Evolutionary conservation across 1,284 basidiomycete genomes (phyloP).

Genomic region (Puccinia coronata): DNA sequence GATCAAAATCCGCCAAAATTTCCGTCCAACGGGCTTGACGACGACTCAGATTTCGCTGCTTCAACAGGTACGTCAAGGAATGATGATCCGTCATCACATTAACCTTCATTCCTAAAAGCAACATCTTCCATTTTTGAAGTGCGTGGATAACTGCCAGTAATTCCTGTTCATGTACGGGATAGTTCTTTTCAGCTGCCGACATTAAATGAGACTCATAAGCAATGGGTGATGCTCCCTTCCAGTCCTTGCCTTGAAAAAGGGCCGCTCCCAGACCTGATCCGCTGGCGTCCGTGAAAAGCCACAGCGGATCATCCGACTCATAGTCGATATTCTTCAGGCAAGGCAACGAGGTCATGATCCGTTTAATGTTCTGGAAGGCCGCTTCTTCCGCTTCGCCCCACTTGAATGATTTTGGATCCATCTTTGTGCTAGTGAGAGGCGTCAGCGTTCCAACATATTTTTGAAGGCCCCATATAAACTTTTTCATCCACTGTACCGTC

Average conservation of each 20-base stretch:
- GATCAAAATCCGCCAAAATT: conserved; percentile 58
- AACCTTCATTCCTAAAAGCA: conserved; percentile 50
- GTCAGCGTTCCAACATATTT: conserved; percentile 58
- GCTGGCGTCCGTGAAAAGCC: conserved; percentile 27
- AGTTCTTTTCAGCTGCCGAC: background rate
- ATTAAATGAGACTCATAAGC: conserved; percentile 50
- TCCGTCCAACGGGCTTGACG: conserved; percentile 61
- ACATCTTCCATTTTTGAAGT: too few species aligned
- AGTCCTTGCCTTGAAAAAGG: conserved; percentile 38
- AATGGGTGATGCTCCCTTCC: conserved; percentile 36
- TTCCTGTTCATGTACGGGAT: too few species aligned
- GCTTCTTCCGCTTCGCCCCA: conserved; percentile 3
- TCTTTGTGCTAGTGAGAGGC: conserved; percentile 57
- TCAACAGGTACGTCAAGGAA: conserved; percentile 60
- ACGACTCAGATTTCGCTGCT: conserved; percentile 59
- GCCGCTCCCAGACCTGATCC: conserved; percentile 48
- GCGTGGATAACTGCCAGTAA: too few species aligned
- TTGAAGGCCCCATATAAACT: conserved; percentile 59
- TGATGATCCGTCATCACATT: conserved; percentile 61
- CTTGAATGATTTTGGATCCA: background rate
- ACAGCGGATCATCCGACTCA: background rate
- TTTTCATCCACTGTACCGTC: conserved; percentile 58
- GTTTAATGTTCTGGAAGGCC: conserved; percentile 12
- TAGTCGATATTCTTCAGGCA: conserved; percentile 5
- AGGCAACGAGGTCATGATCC: conserved; percentile 2